phyloP scores from a whole-genome alignment of 2,329 filamentous ascomycete genomes.

The Talaromyces amestolkiae region DNA sequence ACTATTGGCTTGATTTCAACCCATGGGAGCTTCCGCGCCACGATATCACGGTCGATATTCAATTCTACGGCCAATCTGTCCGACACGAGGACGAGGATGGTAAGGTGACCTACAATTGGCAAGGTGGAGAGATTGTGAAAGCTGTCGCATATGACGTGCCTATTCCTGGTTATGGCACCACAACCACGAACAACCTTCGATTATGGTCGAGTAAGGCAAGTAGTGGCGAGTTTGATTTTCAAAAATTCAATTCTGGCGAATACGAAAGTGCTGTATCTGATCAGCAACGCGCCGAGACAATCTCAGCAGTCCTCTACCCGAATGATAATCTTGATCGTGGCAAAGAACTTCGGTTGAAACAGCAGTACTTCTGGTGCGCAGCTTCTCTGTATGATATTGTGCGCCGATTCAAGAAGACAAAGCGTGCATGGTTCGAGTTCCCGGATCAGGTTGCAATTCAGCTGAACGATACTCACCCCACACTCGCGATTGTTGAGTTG shows the following conservation, averaged over 20 bases:
- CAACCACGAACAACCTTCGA: constrained; percentile 92
- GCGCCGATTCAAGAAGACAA: constrained; percentile 95
- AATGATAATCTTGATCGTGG: constrained; percentile 96
- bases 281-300: constrained; percentile 97
- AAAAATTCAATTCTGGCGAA: constrained; percentile 97
- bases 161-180: constrained; percentile 85
- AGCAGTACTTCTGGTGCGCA: constrained; percentile 99
- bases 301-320: constrained; percentile 93
- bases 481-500: constrained; percentile 90
- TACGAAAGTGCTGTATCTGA: constrained; percentile 98
- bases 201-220: constrained; percentile 98
- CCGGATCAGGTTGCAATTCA: constrained; percentile 94
- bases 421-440: constrained; percentile 87
- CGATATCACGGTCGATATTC: constrained; percentile 92
- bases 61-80: constrained; percentile 86
- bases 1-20: constrained; percentile 99
- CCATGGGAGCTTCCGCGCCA: constrained; percentile 98
- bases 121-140: constrained; percentile 87
- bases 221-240: constrained; percentile 97
- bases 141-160: constrained; percentile 92
- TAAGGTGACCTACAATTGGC: constrained; percentile 74
- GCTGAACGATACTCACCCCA: constrained; percentile 96
- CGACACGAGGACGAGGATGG: constrained; percentile 73
- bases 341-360: constrained; percentile 95
- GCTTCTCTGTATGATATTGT: constrained; percentile 96